Conservation (phyloP, 306 rosid genomes). For the Cotoneaster glaucophyllus region DNA sequence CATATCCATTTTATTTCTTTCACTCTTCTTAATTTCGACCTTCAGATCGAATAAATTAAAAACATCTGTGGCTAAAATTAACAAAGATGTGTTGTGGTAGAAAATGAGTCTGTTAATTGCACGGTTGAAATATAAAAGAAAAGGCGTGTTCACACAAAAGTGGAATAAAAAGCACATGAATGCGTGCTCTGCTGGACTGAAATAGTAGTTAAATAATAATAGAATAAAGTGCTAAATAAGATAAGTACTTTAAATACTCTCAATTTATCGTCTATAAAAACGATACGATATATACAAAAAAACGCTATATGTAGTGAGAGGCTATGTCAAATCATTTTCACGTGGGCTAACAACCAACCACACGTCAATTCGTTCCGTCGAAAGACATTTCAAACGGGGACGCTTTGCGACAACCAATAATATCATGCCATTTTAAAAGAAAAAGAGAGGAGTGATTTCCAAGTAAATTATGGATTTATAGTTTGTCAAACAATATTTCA, state of each 20-base stretch:
- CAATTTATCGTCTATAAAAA: not conserved
- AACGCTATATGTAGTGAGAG: not conserved
- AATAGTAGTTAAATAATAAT: not conserved
- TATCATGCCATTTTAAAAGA: not conserved
- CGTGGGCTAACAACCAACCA: slow-evolving; percentile 28
- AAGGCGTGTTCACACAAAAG: too few relatives aligned
- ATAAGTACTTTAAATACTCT: not conserved
- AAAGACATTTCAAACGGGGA: slow-evolving; percentile 50
- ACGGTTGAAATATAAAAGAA: too few relatives aligned
- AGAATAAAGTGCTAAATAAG: not conserved
- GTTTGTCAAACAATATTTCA: not conserved
- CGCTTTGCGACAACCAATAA: not conserved
- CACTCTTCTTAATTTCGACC: too few relatives aligned
- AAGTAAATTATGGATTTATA: not conserved
- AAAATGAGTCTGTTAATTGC: too few relatives aligned
- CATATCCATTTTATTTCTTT: not conserved
- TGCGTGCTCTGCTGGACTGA: slow-evolving; percentile 1
- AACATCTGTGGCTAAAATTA: too few relatives aligned
- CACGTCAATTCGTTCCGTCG: slow-evolving; percentile 60
- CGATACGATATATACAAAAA: not conserved
- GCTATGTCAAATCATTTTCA: slow-evolving; percentile 17
- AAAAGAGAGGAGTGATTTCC: not conserved
- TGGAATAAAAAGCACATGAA: not conserved
- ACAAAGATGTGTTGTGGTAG: too few relatives aligned
- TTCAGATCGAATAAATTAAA: too few relatives aligned